These are phyloP conservation scores for Cyclotella baltica DNA, from an alignment of 108 stramenopile genomes.

Conservation along the genomic window DNA sequence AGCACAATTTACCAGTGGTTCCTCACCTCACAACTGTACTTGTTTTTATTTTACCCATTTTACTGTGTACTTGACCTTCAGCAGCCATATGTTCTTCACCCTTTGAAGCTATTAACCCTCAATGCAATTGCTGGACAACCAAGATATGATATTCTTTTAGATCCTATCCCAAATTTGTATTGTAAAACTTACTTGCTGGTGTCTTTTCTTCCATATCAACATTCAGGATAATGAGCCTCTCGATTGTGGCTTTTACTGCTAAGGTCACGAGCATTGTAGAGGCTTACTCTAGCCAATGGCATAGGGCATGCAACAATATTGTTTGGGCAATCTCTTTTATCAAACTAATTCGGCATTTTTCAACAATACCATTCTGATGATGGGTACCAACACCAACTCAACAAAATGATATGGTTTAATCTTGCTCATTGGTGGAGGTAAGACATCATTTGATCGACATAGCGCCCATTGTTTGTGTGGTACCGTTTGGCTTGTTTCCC, in stretches of 20 bases:
- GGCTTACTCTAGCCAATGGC: slow-evolving; percentile 48
- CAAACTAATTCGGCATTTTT: slow-evolving; percentile 44
- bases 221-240: slow-evolving; percentile 7
- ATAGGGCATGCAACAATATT: slow-evolving; percentile 53
- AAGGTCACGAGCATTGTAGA: slow-evolving; percentile 61
- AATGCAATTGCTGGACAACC: slow-evolving; percentile 13
- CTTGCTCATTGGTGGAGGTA: slow-evolving; percentile 1
- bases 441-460: slow-evolving; percentile 40
- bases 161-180: background rate
- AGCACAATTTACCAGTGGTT: too few relatives aligned
- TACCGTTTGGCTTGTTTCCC: slow-evolving; percentile 51
- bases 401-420: slow-evolving; percentile 53
- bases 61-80: too few relatives aligned
- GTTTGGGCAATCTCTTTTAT: slow-evolving; percentile 58
- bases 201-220: background rate
- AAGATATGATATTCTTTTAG: slow-evolving; percentile 8
- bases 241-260: slow-evolving; percentile 31
- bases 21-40: too few relatives aligned
- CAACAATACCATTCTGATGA: slow-evolving; percentile 61
- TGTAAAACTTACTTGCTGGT: background rate
- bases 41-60: too few relatives aligned
- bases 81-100: too few relatives aligned
- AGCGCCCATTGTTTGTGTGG: slow-evolving; percentile 70
- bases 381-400: slow-evolving; percentile 68
- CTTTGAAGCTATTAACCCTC: too few relatives aligned